Percentiles rank a stretch among this genome's conserved stretches.
Evolutionary conservation across 2,329 filamentous ascomycete species (phyloP).

Genomic region (Colletotrichum shisoi): DNA sequence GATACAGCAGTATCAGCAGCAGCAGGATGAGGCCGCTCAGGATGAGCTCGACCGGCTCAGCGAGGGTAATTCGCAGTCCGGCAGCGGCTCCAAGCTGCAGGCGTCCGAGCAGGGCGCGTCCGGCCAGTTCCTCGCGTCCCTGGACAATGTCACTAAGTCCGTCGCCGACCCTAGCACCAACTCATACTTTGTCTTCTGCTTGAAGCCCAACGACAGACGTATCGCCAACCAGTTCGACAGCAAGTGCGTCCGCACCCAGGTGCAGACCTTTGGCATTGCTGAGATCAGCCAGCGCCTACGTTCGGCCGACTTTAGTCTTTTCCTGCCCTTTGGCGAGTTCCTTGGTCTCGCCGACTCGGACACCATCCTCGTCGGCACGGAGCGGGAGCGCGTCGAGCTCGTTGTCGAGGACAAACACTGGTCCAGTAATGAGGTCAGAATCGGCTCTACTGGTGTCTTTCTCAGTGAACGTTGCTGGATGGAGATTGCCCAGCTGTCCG

Average conservation of each 20-base stretch:
- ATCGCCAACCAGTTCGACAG: constrained; percentile 99
- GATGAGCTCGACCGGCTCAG: constrained; percentile 60
- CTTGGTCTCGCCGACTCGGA: constrained; percentile 86
- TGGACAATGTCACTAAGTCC: constrained; percentile 91
- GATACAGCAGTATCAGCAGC: constrained; percentile 49
- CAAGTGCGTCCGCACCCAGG: constrained; percentile 93
- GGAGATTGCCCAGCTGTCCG: constrained; percentile 79
- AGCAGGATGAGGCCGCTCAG: constrained; percentile 50
- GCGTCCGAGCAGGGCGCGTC: constrained; percentile 75
- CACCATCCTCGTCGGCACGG: constrained; percentile 85
- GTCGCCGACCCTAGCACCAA: constrained; percentile 85
- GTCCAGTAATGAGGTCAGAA: constrained; percentile 88
- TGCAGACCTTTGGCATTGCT: constrained; percentile 94
- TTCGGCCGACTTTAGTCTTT: constrained; percentile 93
- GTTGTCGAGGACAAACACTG: constrained; percentile 92
- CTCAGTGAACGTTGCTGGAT: constrained; percentile 96
- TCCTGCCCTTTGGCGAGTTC: constrained; percentile 95
- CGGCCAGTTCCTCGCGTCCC: constrained; percentile 85
- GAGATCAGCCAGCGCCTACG: constrained; percentile 94
- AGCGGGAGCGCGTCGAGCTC: constrained; percentile 88
- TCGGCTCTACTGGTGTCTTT: constrained; percentile 93
- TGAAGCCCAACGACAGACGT: constrained; percentile 95
- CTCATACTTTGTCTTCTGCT: constrained; percentile 93
- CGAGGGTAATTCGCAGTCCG: constrained; percentile 58
- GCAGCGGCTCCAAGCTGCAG: constrained; percentile 50